phyloP scores from a whole-genome alignment of 441 rosid genomes.

The Syzygium syzygioides region DNA sequence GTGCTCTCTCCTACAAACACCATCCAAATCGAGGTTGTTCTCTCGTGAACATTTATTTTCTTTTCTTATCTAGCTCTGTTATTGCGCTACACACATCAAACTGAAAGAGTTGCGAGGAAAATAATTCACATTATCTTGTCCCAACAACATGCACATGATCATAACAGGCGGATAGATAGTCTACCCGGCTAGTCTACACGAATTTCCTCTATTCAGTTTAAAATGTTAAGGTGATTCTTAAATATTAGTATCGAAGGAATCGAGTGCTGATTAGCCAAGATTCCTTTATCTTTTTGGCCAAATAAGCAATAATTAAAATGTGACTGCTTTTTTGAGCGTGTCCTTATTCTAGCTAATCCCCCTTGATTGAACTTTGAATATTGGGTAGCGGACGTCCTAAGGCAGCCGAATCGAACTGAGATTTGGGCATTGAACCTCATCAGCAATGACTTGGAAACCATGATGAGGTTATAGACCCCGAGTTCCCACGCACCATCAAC shows the following conservation, averaged over 20 bases:
- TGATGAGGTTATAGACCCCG: neutral
- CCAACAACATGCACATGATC: neutral
- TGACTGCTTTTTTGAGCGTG: neutral
- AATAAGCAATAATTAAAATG: neutral
- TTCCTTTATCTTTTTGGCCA: neutral
- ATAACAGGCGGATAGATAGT: neutral
- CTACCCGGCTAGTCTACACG: neutral
- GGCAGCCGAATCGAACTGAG: neutral
- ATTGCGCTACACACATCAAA: neutral
- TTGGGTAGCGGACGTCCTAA: neutral
- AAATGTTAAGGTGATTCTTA: neutral
- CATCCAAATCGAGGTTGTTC: neutral
- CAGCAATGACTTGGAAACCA: constrained; percentile 9
- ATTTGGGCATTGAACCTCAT: neutral
- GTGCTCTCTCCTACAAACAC: neutral
- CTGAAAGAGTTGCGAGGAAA: neutral
- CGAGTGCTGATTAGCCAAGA: neutral
- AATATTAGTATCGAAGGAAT: neutral
- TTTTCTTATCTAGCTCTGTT: neutral
- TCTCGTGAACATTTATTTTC: neutral
- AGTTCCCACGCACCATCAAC: neutral
- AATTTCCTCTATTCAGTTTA: neutral
- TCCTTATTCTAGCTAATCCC: neutral
- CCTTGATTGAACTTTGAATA: neutral
- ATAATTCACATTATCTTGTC: neutral